phyloP scores from a whole-genome alignment of 108 stramenopile genomes.

The Heterococcus sp. region DNA sequence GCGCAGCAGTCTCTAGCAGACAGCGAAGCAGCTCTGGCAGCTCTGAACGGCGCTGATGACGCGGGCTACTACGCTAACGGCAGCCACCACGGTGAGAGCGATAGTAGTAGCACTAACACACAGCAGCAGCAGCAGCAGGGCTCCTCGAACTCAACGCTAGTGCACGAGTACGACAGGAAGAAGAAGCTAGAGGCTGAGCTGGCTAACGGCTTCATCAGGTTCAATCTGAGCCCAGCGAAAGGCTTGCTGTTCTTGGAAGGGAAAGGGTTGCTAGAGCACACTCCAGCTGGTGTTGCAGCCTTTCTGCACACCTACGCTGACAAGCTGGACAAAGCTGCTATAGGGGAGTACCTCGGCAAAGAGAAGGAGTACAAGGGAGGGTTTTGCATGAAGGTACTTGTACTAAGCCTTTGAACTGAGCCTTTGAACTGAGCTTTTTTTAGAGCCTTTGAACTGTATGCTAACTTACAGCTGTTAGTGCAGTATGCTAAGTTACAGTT shows the following conservation, averaged over 20 bases:
- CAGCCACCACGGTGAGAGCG: background rate
- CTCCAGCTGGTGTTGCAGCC: slow-evolving; percentile 74
- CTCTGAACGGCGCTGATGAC: background rate
- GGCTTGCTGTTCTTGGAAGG: slow-evolving; percentile 76
- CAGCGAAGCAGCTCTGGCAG: too few species aligned
- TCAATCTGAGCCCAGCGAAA: slow-evolving; percentile 85
- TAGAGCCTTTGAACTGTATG: too few species aligned
- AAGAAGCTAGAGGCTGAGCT: slow-evolving; percentile 81
- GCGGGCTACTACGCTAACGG: background rate
- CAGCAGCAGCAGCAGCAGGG: too few species aligned
- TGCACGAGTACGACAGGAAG: slow-evolving; percentile 87
- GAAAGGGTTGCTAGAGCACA: slow-evolving; percentile 72
- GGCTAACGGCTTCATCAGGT: slow-evolving; percentile 80
- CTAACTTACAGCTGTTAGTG: too few species aligned
- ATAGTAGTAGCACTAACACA: background rate
- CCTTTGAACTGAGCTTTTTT: too few species aligned
- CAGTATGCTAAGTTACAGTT: background rate
- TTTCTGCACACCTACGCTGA: slow-evolving; percentile 75
- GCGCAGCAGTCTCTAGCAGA: too few species aligned
- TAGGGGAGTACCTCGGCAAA: slow-evolving; percentile 91
- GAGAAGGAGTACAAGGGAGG: slow-evolving; percentile 85
- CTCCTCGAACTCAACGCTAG: too few species aligned
- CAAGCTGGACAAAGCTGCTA: slow-evolving; percentile 88
- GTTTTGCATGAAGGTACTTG: slow-evolving; percentile 65
- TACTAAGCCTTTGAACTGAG: background rate